phyloP scores from a whole-genome alignment of 441 rosid species.

The Gossypium trilobum region DNA sequence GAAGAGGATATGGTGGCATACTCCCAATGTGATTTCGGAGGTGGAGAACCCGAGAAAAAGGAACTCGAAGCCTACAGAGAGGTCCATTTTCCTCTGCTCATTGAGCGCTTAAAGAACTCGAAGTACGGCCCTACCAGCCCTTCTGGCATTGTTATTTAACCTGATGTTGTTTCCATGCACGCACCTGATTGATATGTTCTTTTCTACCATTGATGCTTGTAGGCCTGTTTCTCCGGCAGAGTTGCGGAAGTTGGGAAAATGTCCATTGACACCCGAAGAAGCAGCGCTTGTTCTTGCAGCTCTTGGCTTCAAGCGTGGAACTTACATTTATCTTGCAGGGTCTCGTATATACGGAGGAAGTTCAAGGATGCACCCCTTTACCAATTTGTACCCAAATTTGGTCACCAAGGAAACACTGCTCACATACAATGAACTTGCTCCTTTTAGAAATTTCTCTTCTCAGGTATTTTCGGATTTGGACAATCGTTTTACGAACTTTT shows the following conservation, averaged over 20 bases:
- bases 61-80: constrained; percentile 77
- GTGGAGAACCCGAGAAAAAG: constrained; percentile 55
- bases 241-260: constrained; percentile 67
- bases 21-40: constrained; percentile 83
- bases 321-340: constrained; percentile 79
- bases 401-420: constrained; percentile 87
- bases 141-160: background rate
- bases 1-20: constrained; percentile 96
- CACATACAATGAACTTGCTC: constrained; percentile 60
- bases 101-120: constrained; percentile 47
- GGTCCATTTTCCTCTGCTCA: constrained; percentile 71
- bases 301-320: constrained; percentile 60
- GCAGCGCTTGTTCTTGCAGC: constrained; percentile 78
- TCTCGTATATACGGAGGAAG: constrained; percentile 66
- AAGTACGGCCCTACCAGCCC: constrained; percentile 30
- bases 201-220: constrained; percentile 14
- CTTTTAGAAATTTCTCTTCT: constrained; percentile 81
- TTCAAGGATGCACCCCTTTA: constrained; percentile 64
- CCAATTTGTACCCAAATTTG: constrained; percentile 67
- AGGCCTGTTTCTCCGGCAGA: constrained; percentile 48
- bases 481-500: background rate
- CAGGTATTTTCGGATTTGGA: constrained; percentile 36
- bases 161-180: background rate
- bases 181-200: background rate
- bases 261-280: constrained; percentile 94